phyloP scores from a whole-genome alignment of 352 stramenopile genomes.

The Albugo laibachii region DNA sequence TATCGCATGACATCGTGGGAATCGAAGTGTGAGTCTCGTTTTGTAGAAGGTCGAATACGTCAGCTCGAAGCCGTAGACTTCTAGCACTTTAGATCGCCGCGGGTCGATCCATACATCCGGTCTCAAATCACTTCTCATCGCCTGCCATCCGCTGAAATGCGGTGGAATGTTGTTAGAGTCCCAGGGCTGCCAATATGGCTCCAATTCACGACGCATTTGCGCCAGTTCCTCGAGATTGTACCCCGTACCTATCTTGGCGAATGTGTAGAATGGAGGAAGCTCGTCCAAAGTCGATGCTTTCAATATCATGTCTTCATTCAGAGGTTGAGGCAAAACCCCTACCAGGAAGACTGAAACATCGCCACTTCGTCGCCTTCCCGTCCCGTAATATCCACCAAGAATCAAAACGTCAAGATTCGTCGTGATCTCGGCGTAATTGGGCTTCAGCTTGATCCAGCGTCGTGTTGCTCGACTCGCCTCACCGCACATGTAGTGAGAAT shows the following conservation, averaged over 20 bases:
- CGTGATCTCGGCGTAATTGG: constrained; percentile 73
- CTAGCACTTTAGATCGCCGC: constrained; percentile 57
- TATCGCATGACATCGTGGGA: constrained; percentile 62
- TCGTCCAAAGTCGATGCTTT: constrained; percentile 16
- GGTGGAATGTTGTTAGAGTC: constrained; percentile 38
- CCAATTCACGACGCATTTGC: constrained; percentile 45
- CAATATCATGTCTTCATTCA: constrained; percentile 26
- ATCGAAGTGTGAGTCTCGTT: constrained; percentile 60
- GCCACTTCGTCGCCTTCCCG: constrained; percentile 43
- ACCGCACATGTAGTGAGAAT: constrained; percentile 77
- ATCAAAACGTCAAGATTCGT: constrained; percentile 65
- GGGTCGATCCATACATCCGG: constrained; percentile 73
- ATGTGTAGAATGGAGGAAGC: constrained; percentile 53
- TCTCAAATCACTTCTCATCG: constrained; percentile 44
- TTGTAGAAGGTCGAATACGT: constrained; percentile 66
- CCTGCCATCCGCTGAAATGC: constrained; percentile 62
- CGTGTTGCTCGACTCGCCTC: constrained; percentile 58
- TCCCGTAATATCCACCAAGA: constrained; percentile 65
- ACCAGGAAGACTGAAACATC: constrained; percentile 70
- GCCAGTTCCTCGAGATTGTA: constrained; percentile 68
- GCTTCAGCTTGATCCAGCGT: constrained; percentile 77
- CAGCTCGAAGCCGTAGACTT: constrained; percentile 74
- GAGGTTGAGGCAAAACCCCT: constrained; percentile 32
- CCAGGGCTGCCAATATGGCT: constrained; percentile 60
- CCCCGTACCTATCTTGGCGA: constrained; percentile 63